These are phyloP conservation scores for Flaveria brownii DNA, from an alignment of 129 eudicot species.

Conservation along the genomic window DNA sequence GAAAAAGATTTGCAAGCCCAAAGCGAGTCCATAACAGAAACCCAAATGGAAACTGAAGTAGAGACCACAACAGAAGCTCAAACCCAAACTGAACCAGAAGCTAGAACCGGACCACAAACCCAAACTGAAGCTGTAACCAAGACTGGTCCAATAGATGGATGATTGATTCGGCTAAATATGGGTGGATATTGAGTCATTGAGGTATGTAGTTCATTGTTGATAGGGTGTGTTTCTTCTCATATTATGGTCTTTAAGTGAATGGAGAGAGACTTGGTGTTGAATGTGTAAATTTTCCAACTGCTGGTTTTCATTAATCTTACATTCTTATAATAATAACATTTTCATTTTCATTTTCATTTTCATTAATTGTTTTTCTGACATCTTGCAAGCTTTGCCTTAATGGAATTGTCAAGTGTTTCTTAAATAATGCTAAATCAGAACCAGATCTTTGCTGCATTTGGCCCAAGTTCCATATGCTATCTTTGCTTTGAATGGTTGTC, in stretches of 20 bases:
- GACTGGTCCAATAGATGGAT: constrained; percentile 18
- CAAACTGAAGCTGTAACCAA: constrained; percentile 12
- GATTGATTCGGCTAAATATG: constrained; percentile 12
- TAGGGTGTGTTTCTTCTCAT: constrained; percentile 34
- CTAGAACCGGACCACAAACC: neutral
- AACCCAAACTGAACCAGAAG: too few species aligned
- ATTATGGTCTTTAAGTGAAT: constrained; percentile 13
- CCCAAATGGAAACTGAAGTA: neutral
- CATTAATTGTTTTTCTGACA: neutral
- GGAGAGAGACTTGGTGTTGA: constrained; percentile 18
- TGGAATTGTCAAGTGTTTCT: neutral
- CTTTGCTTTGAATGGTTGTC: too few species aligned
- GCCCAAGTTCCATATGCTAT: too few species aligned
- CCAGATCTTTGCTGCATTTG: neutral
- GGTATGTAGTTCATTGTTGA: constrained; percentile 27
- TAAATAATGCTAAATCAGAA: constrained; percentile 1
- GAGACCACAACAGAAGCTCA: neutral
- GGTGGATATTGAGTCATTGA: constrained; percentile 22
- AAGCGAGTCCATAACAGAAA: neutral
- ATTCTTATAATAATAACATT: constrained; percentile 28
- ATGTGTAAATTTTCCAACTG: constrained; percentile 21
- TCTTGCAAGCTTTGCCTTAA: neutral
- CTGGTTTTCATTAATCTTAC: constrained; percentile 25
- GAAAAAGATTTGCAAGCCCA: neutral
- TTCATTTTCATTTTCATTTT: constrained; percentile 21